Percentiles rank a stretch among this genome's conserved stretches.
These are phyloP conservation scores for Diplodia sapinea DNA, from an alignment of 2,329 filamentous ascomycete genomes.

Conservation along the genomic window DNA sequence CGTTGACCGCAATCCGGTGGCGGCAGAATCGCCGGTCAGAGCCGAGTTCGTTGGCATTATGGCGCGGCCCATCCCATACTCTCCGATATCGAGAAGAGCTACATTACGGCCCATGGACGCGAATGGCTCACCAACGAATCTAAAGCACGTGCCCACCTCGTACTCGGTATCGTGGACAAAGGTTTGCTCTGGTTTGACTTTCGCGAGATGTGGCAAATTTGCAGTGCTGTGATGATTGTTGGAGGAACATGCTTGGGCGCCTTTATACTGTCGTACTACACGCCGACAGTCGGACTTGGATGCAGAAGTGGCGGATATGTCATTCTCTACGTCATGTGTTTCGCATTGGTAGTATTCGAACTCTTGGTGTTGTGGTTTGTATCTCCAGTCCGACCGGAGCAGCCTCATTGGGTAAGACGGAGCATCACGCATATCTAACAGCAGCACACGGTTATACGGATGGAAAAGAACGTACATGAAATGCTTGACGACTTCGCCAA, in stretches of 20 bases:
- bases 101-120: constrained; percentile 46
- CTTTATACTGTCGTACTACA: constrained; percentile 52
- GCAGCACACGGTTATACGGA: background rate
- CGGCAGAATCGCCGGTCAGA: constrained; percentile 49
- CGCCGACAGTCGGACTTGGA: constrained; percentile 54
- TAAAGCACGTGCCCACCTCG: constrained; percentile 44
- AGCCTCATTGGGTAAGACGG: constrained; percentile 21
- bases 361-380: constrained; percentile 47
- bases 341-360: constrained; percentile 47
- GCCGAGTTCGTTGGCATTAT: constrained; percentile 47
- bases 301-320: constrained; percentile 52
- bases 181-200: constrained; percentile 52
- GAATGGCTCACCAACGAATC: constrained; percentile 48
- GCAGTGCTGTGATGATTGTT: constrained; percentile 47
- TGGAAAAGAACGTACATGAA: constrained; percentile 9
- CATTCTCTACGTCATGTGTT: constrained; percentile 47
- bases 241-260: constrained; percentile 46
- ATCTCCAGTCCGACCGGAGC: constrained; percentile 28
- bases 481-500: constrained; percentile 24
- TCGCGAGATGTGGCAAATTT: constrained; percentile 53
- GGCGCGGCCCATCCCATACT: constrained; percentile 53
- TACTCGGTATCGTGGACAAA: constrained; percentile 44
- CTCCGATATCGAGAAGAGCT: constrained; percentile 50
- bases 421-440: constrained; percentile 5
- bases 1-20: constrained; percentile 54